Percentiles rank a stretch among this genome's conserved stretches.
phyloP scores from a whole-genome alignment of 371 early-diverging fungal genomes.

The Circinella minor region DNA sequence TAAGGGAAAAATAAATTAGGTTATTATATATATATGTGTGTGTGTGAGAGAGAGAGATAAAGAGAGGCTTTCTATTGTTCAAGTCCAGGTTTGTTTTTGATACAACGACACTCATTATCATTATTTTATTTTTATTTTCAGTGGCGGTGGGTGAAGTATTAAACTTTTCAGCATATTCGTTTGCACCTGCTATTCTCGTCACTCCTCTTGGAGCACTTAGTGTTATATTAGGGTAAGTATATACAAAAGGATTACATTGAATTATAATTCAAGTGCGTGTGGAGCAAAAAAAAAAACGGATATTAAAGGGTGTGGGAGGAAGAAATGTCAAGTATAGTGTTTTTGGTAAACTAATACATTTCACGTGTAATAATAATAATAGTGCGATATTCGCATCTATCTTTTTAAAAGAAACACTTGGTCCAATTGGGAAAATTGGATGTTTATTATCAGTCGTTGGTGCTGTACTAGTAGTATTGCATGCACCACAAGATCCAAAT shows the following conservation, averaged over 20 bases:
- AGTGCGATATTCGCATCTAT: conserved; percentile 44
- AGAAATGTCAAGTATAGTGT: no score
- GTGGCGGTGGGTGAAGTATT: conserved; percentile 91
- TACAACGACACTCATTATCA: neutral
- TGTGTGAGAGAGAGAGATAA: no score
- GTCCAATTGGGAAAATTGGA: conserved; percentile 78
- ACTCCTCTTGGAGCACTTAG: conserved; percentile 92
- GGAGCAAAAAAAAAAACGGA: no score
- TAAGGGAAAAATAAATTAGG: conserved; percentile 22
- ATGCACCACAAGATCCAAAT: conserved; percentile 83
- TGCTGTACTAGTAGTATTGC: conserved; percentile 81
- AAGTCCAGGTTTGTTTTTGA: no score
- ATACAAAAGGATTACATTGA: no score
- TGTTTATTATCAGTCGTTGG: conserved; percentile 86
- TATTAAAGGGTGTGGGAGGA: no score
- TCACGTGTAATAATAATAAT: neutral
- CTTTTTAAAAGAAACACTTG: conserved; percentile 78
- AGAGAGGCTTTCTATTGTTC: neutral
- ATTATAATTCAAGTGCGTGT: no score
- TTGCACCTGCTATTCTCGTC: conserved; percentile 91
- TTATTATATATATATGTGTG: neutral
- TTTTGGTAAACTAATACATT: no score
- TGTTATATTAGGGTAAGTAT: conserved; percentile 78
- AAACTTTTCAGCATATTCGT: conserved; percentile 93
- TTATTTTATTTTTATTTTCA: neutral